Evolutionary conservation across 495 filamentous ascomycete species (phyloP), one percentile per base, ranked within the genome.

Genomic region (Lophiotrema nucula): DNA sequence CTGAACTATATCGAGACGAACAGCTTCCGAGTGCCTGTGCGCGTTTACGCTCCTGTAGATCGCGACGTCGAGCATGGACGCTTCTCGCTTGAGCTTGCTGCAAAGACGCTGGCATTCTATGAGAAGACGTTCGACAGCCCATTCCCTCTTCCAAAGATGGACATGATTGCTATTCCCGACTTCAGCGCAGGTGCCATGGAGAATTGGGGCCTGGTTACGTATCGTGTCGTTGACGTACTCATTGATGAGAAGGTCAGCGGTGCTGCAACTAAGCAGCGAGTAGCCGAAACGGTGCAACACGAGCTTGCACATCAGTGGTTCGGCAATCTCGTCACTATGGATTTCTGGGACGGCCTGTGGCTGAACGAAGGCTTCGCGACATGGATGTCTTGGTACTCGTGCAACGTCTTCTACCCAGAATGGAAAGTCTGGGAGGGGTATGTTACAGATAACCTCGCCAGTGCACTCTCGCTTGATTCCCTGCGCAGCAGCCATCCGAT

Each of bases 281-380:
- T 97, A 64, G 92, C 93, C 45, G 90, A 97, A 69, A 87, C 90
- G 37, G 93, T 97, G 18, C 90, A 95, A 79, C 93, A 98, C 75
- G 93, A 98, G 70, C 77, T 98, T 67, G 93, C 93, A 39, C 93
- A 98, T 76, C 93, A 98, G 73, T 98, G 93, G 93, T 97, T 98
- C 66, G 93, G 93, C 57, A 97, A 98, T 73, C 77, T 98, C 55
- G 93, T 98, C 41, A 98, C 93, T 37, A 98, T 98, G 93, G 92
- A 97, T 72, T 98, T 93, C 82, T 98, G 93, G 93, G 92, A 97
- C 73, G 92, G 90, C 26, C 76, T 98, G 25, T 98, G 93, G 93
- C 84, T 98, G 56, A 97, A 97, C 71, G 93, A 98, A 73, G 92
- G 92, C 22, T 97, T 97, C 70, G 93, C 93, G 26, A 97, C 93